Percentiles rank a stretch among this genome's conserved stretches.
Conservation (phyloP, 257 asterid species). For the Prunella vulgaris region DNA sequence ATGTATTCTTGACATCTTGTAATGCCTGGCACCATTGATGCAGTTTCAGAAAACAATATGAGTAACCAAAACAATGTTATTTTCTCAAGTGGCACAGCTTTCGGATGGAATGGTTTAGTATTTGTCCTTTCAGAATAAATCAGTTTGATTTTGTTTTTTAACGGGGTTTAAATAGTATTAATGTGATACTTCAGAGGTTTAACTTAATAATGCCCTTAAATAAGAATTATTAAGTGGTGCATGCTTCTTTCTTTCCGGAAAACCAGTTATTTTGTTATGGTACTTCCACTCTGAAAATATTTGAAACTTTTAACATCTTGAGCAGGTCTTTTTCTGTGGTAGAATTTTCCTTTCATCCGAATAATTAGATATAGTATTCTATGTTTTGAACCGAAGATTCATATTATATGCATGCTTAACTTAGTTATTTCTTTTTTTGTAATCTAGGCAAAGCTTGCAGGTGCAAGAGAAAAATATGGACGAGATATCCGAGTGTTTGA, state of each 20-base stretch:
- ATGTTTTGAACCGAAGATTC: not conserved
- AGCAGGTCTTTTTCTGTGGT: not conserved
- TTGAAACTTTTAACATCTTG: slow-evolving; percentile 7
- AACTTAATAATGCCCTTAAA: not conserved
- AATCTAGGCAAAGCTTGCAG: slow-evolving; percentile 67
- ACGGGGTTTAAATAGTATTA: not conserved
- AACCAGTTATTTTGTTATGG: not conserved
- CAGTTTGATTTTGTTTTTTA: not conserved
- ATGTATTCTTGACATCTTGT: not conserved
- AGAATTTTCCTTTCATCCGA: not conserved
- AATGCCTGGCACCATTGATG: not conserved
- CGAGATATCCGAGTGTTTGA: slow-evolving; percentile 74
- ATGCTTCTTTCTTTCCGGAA: not conserved
- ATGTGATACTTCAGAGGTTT: not conserved
- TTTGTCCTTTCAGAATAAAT: not conserved
- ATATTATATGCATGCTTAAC: not conserved
- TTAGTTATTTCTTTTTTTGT: slow-evolving; percentile 12
- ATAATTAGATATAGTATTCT: not conserved
- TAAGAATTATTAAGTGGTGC: not conserved
- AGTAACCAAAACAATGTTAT: not conserved
- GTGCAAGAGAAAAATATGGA: slow-evolving; percentile 79
- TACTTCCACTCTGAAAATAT: not conserved
- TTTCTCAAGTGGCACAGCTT: not conserved
- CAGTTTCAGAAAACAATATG: not conserved
- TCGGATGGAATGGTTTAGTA: not conserved